Evolutionary conservation across 83 land plant species (phyloP).

Genomic region (Thuja plicata): DNA sequence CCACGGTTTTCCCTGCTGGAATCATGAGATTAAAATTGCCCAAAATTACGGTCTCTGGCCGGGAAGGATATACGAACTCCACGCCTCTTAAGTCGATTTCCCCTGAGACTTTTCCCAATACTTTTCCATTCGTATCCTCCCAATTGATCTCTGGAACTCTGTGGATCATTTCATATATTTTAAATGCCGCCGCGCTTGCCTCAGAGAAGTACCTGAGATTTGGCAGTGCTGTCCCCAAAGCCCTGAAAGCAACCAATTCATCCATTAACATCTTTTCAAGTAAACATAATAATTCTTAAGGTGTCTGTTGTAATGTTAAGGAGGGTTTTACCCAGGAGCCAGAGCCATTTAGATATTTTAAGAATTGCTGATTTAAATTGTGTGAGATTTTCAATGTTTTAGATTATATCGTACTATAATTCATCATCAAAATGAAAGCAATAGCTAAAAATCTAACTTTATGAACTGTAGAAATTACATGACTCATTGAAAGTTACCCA

Average conservation of each 20-base stretch:
- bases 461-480: no score
- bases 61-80: constrained; percentile 47
- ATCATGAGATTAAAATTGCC: constrained; percentile 29
- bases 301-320: background rate
- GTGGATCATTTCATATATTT: constrained; percentile 42
- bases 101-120: constrained; percentile 36
- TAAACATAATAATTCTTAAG: background rate
- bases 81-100: constrained; percentile 47
- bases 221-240: constrained; percentile 12
- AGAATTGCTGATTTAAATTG: background rate
- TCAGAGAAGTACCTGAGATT: constrained; percentile 28
- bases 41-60: constrained; percentile 32
- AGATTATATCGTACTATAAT: no score
- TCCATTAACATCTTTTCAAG: background rate
- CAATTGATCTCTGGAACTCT: constrained; percentile 35
- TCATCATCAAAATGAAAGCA: no score
- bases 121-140: constrained; percentile 28
- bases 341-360: background rate
- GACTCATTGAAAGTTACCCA: no score
- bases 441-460: no score
- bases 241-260: background rate
- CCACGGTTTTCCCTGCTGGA: constrained; percentile 57
- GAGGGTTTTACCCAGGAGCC: background rate
- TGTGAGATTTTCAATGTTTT: no score
- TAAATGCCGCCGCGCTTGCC: constrained; percentile 30